Evolutionary conservation across 2,329 filamentous ascomycete species (phyloP), one percentile per base, ranked within the genome.

Genomic region (Dendryphion nanum): DNA sequence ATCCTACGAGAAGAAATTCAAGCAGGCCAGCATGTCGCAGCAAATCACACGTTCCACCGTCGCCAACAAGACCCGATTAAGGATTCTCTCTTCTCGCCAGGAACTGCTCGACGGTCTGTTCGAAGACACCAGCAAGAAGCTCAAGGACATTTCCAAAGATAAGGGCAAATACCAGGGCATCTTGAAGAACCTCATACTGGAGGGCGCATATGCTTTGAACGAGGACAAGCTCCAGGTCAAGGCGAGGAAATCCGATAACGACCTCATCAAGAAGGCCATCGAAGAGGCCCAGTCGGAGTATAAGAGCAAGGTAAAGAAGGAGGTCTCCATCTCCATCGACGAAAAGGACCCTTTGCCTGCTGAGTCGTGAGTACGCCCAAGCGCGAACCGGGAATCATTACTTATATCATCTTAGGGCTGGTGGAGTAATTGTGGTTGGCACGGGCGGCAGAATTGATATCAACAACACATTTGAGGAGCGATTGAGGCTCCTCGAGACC

Each of bases 1-100:
- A 51, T 76, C 85, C 57, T 98, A 96, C 79, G 87, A 91, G 74
- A 97, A 95, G 82, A 97, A 97, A 77, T 94, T 94, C 82, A 98
- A 96, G 78, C 87, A 95, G 73, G 91, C 93, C 59, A 81, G 86
- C 75, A 95, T 97, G 88, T 91, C 89, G 48, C 93, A 97, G 79
- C 93, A 98, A 75, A 97, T 97, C 74, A 95, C 90, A 50, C 87
- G 87, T 64, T 97, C 90, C 49, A 97, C 90, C 47, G 84, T 96
- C 47, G 81, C 90, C 72, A 98, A 98, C 79, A 95, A 95, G 78
- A 93, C 88, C 41, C 83, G 93, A 45, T 83, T 98, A 69, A 85
- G 85, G 66, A 85, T 98, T 39, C 83, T 98, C 42, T 79, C 79
- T 48, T 86, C 89, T 42, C 81, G 90, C 58, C 93, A 98, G 77